phyloP scores from a whole-genome alignment of 2,329 filamentous ascomycete genomes.

The Colletotrichum sp. region DNA sequence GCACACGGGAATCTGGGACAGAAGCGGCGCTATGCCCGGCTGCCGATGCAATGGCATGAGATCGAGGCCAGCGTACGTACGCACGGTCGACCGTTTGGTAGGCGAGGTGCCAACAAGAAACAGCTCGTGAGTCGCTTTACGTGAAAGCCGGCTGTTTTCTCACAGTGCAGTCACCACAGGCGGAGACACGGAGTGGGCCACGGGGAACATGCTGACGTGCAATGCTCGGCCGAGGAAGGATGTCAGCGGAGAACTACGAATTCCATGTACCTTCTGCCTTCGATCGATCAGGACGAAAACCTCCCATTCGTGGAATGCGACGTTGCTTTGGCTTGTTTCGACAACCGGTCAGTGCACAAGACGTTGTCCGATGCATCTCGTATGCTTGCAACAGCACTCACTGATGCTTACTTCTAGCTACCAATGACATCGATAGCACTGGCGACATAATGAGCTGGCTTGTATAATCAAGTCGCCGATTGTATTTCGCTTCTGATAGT shows the following conservation, averaged over 20 bases:
- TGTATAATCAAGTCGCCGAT: background rate
- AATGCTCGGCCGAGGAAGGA: background rate
- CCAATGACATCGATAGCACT: background rate
- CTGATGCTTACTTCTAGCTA: background rate
- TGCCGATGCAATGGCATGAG: background rate
- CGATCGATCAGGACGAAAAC: background rate
- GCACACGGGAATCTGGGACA: conserved; percentile 2
- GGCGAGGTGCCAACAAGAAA: background rate
- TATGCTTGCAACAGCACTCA: background rate
- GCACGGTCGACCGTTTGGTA: background rate
- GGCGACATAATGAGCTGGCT: background rate
- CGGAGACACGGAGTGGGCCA: background rate
- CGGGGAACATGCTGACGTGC: background rate
- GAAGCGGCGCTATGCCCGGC: conserved; percentile 8
- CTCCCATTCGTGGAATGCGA: conserved; percentile 1
- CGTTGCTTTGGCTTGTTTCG: conserved; percentile 1
- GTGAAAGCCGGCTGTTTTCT: background rate
- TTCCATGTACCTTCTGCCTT: background rate
- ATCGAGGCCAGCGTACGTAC: background rate
- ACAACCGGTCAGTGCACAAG: background rate
- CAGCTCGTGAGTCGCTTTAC: background rate
- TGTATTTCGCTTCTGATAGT: background rate
- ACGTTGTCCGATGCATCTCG: background rate
- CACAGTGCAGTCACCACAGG: background rate
- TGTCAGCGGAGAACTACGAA: background rate